Conservation (phyloP, 202 grass and related monocot species). For the Bolboschoenoplectus hybrid region DNA sequence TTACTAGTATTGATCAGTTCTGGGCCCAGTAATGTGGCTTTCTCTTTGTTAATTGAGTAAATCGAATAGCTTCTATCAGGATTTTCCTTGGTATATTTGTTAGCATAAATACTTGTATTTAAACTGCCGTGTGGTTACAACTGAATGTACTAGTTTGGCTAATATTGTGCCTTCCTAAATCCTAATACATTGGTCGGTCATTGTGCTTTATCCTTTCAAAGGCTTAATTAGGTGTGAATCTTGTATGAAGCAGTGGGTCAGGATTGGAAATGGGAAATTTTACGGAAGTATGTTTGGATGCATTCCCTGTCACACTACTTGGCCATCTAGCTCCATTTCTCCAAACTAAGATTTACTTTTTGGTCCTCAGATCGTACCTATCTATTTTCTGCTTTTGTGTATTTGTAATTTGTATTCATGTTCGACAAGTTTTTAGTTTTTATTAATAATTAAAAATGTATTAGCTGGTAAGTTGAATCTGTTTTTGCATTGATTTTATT, state of each 20-base stretch:
- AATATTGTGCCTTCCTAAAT: background rate
- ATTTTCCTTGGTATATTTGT: too few relatives aligned
- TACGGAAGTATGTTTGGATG: background rate
- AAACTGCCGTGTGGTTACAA: too few relatives aligned
- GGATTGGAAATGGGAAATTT: background rate
- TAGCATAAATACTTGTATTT: too few relatives aligned
- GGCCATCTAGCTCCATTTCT: background rate
- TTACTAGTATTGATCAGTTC: too few relatives aligned
- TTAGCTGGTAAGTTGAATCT: background rate
- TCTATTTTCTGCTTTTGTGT: background rate
- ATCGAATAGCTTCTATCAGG: too few relatives aligned
- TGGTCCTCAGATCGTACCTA: background rate
- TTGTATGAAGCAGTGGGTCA: background rate
- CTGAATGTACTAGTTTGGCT: background rate
- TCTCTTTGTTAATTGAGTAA: too few relatives aligned
- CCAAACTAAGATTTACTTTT: background rate
- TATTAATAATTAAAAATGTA: background rate
- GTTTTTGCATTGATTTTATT: constrained; percentile 22
- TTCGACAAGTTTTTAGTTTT: background rate
- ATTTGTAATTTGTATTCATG: background rate
- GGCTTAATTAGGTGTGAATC: background rate
- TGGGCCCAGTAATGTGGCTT: too few relatives aligned
- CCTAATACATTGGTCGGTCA: background rate
- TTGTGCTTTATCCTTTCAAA: background rate
- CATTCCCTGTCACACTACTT: background rate